Base-by-base conservation (phyloP, 257 asterid species). In the Galeopsis tetrahit region DNA sequence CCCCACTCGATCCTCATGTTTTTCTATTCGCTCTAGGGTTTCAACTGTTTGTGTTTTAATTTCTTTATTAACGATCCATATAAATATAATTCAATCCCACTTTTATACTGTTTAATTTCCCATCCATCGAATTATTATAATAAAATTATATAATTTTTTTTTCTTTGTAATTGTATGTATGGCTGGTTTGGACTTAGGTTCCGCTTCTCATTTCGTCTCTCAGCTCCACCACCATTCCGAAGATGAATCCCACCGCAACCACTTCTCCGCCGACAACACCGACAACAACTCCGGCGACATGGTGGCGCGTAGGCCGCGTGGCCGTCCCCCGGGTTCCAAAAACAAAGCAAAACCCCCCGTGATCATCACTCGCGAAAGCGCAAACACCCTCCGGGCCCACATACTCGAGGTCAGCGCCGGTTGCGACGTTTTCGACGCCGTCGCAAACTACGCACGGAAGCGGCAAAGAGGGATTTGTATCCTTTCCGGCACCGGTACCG, bases 361-460 rank as follows among this genome's bases (percentile, higher is more conserved):
- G 56, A 92, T 92, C 74, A 88, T 92, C 28, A 90, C 96, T 2
- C 85, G 92, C 4, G 98, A 92, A 36, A 92, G 98, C 75, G 92
- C 96, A 8, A 92, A 92, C 83, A 86, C 98, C 5, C 94, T 92
- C 66, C 90, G 96, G 56, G 96, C 96, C 8, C 98, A 92, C 85
- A 90, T 92, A 8, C 82, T 90, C 5, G 98, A 92, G 75, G 85
- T 92, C 5, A 70, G 81, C 57, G 79, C 72, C 64, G 98, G 98
- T n/a, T 83, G 89, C 70, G 96, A 92, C 75, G 96, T 92, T 63
- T 92, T 92, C 61, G 98, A 90, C 48, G 87, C 96, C 2, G 82
- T 92, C 0, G 91, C 96, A 8, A 81, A 84, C 51, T 92, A 92
- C 66, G 96, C 96, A 0, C 65, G 94, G 48, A 78, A 77, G 77